Evolutionary conservation across 2,329 filamentous ascomycete species (phyloP).

Genomic region (Pseudonectria buxi): DNA sequence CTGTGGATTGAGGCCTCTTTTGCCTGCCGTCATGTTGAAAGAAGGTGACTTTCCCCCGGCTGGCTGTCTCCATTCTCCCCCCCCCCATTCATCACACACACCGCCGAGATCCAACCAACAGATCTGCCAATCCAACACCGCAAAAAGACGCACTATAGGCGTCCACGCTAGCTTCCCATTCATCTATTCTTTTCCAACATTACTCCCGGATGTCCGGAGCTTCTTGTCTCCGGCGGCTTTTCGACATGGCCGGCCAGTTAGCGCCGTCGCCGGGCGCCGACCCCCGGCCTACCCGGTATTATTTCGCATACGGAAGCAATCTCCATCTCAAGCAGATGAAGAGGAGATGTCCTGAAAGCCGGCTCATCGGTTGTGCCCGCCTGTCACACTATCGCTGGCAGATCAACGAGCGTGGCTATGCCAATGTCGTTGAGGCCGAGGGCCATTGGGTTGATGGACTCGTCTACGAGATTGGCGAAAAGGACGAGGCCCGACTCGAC

Average conservation of each 20-base stretch:
- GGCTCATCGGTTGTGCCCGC: slow-evolving; percentile 31
- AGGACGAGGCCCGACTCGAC: slow-evolving; percentile 34
- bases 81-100: too few relatives aligned
- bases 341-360: slow-evolving; percentile 34
- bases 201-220: slow-evolving; percentile 16
- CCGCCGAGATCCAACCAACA: too few relatives aligned
- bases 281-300: slow-evolving; percentile 25
- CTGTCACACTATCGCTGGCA: slow-evolving; percentile 36
- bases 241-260: slow-evolving; percentile 17
- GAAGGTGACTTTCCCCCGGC: too few relatives aligned
- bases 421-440: slow-evolving; percentile 32
- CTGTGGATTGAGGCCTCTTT: too few relatives aligned
- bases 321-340: slow-evolving; percentile 39
- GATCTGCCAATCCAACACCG: too few relatives aligned
- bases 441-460: slow-evolving; percentile 34
- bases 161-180: too few relatives aligned
- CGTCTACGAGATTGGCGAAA: slow-evolving; percentile 31
- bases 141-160: too few relatives aligned
- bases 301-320: slow-evolving; percentile 44
- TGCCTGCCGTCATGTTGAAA: too few relatives aligned
- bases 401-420: slow-evolving; percentile 41
- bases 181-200: slow-evolving; percentile 1
- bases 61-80: too few relatives aligned
- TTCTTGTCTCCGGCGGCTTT: slow-evolving; percentile 16
- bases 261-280: slow-evolving; percentile 9